Evolutionary conservation across 352 stramenopile species (phyloP).

Genomic region (Plasmopara viticola): DNA sequence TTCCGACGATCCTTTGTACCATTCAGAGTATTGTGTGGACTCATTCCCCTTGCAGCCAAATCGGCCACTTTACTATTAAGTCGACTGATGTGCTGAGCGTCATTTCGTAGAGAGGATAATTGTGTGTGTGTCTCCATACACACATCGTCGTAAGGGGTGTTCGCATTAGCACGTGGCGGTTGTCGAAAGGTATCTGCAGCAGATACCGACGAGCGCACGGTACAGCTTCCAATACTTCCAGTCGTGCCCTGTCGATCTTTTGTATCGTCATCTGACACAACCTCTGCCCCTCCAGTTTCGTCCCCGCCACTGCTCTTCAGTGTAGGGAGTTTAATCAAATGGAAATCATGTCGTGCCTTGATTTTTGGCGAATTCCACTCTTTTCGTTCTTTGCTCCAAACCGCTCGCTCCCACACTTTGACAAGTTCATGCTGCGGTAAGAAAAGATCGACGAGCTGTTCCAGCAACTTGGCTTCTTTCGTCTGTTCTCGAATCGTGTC

Average conservation of each 20-base stretch:
- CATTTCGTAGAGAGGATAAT: not conserved
- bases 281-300: conserved; percentile 25
- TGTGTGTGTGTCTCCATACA: not conserved
- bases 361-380: conserved; percentile 71
- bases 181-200: conserved; percentile 23
- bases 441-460: conserved; percentile 85
- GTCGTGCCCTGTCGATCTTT: conserved; percentile 17
- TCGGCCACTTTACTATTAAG: conserved; percentile 9
- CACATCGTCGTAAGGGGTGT: not conserved
- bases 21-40: conserved; percentile 26
- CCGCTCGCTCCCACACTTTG: conserved; percentile 82
- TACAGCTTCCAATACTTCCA: conserved; percentile 19
- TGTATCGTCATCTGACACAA: conserved; percentile 54
- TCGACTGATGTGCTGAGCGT: conserved; percentile 27
- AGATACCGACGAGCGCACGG: conserved; percentile 27
- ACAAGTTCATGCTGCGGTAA: conserved; percentile 78
- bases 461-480: conserved; percentile 80
- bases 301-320: conserved; percentile 1
- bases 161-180: conserved; percentile 2
- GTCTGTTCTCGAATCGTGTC: conserved; percentile 88
- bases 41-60: conserved; percentile 13
- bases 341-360: conserved; percentile 73
- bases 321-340: conserved; percentile 67
- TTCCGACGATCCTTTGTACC: conserved; percentile 33
- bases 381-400: conserved; percentile 80